These are phyloP conservation scores for Monosporascus sp. DNA, from an alignment of 2,329 filamentous ascomycete genomes.

Conservation along the genomic window DNA sequence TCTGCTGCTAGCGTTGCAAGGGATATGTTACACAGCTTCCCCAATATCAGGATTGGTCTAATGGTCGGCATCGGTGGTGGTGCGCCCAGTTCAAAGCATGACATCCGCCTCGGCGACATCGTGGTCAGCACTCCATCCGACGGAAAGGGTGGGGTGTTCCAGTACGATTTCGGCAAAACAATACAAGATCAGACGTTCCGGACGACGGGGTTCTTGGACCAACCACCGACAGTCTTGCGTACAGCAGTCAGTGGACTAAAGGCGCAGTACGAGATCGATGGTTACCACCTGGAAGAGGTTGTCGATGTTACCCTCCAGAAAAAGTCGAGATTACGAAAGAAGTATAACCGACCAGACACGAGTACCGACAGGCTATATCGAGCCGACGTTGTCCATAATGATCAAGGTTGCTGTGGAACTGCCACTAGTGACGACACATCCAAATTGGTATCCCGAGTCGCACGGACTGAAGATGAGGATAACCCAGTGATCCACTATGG, in stretches of 20 bases:
- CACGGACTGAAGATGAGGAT: not conserved
- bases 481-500: conserved; percentile 19
- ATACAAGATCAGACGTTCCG: conserved; percentile 6
- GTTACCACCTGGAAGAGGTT: conserved; percentile 11
- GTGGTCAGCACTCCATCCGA: conserved; percentile 14
- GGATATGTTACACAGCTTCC: conserved; percentile 27
- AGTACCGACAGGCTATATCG: too few relatives aligned
- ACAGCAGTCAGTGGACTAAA: conserved; percentile 13
- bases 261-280: conserved; percentile 2
- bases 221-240: conserved; percentile 13
- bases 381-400: too few relatives aligned
- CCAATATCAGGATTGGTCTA: conserved; percentile 30
- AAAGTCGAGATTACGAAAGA: too few relatives aligned
- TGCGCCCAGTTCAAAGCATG: conserved; percentile 1
- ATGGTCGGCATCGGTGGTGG: conserved; percentile 39
- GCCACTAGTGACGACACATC: conserved; percentile 11
- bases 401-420: not conserved
- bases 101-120: conserved; percentile 20
- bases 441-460: not conserved
- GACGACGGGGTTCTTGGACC: conserved; percentile 11
- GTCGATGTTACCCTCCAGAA: not conserved
- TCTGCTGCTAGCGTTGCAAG: conserved; percentile 27
- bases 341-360: too few relatives aligned
- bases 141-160: conserved; percentile 14
- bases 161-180: conserved; percentile 19